A percentile compares a stretch with the other conserved stretches of the same genome.
These are phyloP conservation scores for Fusarium clavum DNA, from an alignment of 2,329 filamentous ascomycete species.

Conservation along the genomic window DNA sequence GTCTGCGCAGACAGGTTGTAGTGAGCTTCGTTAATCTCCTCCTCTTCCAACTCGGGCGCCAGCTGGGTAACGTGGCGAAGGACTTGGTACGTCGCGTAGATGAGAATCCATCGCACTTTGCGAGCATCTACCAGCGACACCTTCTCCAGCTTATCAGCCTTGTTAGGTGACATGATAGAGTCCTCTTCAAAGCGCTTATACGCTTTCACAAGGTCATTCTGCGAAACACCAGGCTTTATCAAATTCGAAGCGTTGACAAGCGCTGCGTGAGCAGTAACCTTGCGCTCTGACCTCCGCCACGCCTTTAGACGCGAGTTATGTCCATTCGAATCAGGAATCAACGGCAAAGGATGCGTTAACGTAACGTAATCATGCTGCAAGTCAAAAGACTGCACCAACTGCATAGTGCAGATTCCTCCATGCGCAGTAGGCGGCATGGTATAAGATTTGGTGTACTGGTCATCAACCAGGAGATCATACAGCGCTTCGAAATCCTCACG, in stretches of 20 bases:
- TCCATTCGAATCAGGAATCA: slow-evolving; percentile 65
- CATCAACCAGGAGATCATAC: slow-evolving; percentile 78
- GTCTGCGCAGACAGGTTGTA: slow-evolving; percentile 67
- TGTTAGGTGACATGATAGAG: slow-evolving; percentile 60
- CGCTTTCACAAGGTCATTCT: slow-evolving; percentile 71
- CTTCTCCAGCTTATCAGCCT: slow-evolving; percentile 67
- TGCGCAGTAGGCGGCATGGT: slow-evolving; percentile 65
- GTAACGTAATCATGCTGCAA: slow-evolving; percentile 67
- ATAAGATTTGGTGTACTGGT: slow-evolving; percentile 61
- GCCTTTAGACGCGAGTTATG: slow-evolving; percentile 51
- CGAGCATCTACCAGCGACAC: slow-evolving; percentile 71
- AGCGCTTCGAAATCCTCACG: slow-evolving; percentile 76
- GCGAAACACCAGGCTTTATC: slow-evolving; percentile 52
- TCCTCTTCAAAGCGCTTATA: slow-evolving; percentile 78
- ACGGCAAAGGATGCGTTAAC: slow-evolving; percentile 73
- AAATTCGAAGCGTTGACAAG: slow-evolving; percentile 63
- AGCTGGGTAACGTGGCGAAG: slow-evolving; percentile 71
- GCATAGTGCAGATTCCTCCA: slow-evolving; percentile 77
- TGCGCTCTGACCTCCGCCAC: slow-evolving; percentile 62
- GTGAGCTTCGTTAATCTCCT: slow-evolving; percentile 66
- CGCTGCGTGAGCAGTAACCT: slow-evolving; percentile 64
- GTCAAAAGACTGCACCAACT: slow-evolving; percentile 76
- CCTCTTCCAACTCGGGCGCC: slow-evolving; percentile 68
- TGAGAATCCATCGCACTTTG: slow-evolving; percentile 81
- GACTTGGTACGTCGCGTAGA: slow-evolving; percentile 80